Evolutionary conservation across 768 basidiomycete genomes (phyloP), one percentile per base, ranked within the genome.

Genomic region (Suillus bovinus): DNA sequence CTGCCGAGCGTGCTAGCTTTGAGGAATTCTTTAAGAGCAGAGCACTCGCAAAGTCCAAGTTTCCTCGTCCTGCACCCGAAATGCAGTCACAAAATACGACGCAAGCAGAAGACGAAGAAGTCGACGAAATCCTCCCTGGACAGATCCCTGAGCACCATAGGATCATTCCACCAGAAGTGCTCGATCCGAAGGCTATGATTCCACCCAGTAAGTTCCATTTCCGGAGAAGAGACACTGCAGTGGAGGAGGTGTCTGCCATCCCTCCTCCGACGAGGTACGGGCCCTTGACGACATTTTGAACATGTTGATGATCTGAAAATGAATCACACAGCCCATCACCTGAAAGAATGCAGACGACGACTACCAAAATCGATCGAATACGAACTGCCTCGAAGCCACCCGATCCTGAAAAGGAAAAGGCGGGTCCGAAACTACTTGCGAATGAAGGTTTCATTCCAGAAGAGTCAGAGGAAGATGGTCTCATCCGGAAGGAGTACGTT

Each of bases 21-120:
- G 92, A 96, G 14, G 93, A 95, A 46, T 98, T 97, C 77, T 99
- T 99, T 72, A 81, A 82, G 58, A 93, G 91, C 66, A 82, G 82
- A 36, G 94, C 89, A 39, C 79, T 91, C 66, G 87, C 83, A 31
- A 91, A 89, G 71, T 88, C 84, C 42, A 93, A 89, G 76, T 93
- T 93, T 69, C 86, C 88, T 7, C 78, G 86, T 50, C 85, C 86
- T 8, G 61, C 41, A 20, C 57, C 67, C 16, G 29, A 69, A 66
- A 47, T 60, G 56, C 39, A 63, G 20, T 66, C 42, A 2, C 70
- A 65, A 9, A 41, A 56, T n/a, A 59, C 63, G 4, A 47, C 54
- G 8, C 60, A 69, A 7, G 50, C 62, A 5, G 59, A 66, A 6
- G 70, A 72, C 33, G 75, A 76, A 11, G 76, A 74, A 17, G 64